Base-by-base conservation (phyloP, 148 eudicot genomes). In the Talinum fruticosum region DNA sequence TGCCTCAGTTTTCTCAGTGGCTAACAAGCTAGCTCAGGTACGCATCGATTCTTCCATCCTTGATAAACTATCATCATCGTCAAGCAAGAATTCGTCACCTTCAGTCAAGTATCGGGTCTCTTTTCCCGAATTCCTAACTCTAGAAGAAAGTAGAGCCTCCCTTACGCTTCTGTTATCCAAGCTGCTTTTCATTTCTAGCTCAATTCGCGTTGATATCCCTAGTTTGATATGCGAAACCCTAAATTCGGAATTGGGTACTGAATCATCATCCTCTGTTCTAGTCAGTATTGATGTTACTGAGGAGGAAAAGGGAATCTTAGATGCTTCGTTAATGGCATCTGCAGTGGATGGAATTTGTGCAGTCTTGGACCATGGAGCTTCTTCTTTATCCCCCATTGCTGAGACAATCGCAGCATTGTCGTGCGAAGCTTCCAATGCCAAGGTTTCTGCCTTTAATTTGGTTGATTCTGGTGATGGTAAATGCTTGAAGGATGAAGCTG, bases 391-490 rank as follows among this genome's bases (percentile, higher is more conserved):
- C 6, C 32, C 76, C 2, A 57, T 92, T 0, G 86, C 84, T 0
- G 99, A 92, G 67, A 82, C 84, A 0, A 85, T 86, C 0, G 92
- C 89, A 16, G 96, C 94, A 0, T 80, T 92, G 74, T 91, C 97
- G 24, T 88, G 93, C 68, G 97, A 95, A 87, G 96, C 97, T 2
- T 73, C 74, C n/a, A 82, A 79, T 10, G 91, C 90, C 26, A 86
- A 90, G 74, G 79, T 85, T 0, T 45, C 84, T 0, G 78, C 87
- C 2, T 89, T 87, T 62, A 81, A 79, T 78, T 81, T 83, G 84
- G 82, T 82, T 44, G 94, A 93, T 81, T 90, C 91, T 0, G 97
- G 94, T 16, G 94, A 89, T 59, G 96, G 90, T 10, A 87, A 85
- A n/a, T 77, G 88, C 57, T 81, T 82, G 49, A 96, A 93, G 82